These are phyloP conservation scores for Pyrenopolyporus hunteri DNA, from an alignment of 495 filamentous ascomycete species.

Conservation along the genomic window DNA sequence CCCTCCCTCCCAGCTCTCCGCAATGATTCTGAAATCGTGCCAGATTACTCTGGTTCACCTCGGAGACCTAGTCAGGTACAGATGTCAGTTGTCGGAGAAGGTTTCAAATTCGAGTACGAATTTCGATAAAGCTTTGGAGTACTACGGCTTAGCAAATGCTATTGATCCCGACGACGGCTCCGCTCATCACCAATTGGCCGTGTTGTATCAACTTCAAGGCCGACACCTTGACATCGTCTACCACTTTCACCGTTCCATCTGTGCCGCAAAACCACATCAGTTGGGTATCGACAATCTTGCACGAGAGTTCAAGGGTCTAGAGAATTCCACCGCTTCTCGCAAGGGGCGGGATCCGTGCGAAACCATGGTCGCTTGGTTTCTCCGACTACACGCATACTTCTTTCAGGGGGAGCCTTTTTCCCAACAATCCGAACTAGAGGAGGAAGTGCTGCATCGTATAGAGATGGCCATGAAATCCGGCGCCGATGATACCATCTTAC, in stretches of 20 bases:
- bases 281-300: conserved; percentile 76
- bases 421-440: conserved; percentile 83
- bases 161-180: conserved; percentile 79
- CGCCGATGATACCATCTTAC: conserved; percentile 67
- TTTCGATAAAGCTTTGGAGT: conserved; percentile 81
- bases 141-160: conserved; percentile 81
- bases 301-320: conserved; percentile 73
- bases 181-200: conserved; percentile 87
- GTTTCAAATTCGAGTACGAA: conserved; percentile 41
- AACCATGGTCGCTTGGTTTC: conserved; percentile 77
- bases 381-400: conserved; percentile 84
- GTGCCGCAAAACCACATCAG: conserved; percentile 73
- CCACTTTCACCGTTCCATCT: conserved; percentile 83
- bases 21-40: conserved; percentile 72
- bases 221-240: conserved; percentile 85
- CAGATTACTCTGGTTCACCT: conserved; percentile 83
- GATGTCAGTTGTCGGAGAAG: conserved; percentile 66
- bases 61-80: conserved; percentile 90
- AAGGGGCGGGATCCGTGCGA: conserved; percentile 39
- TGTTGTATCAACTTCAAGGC: conserved; percentile 75
- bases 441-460: conserved; percentile 79
- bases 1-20: conserved; percentile 54
- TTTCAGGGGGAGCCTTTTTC: conserved; percentile 72
- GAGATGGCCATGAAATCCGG: conserved; percentile 69
- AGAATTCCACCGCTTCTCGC: conserved; percentile 33